Evolutionary conservation across 805 yeast genomes (phyloP).

Genomic region (Cyberlindnera veronae): DNA sequence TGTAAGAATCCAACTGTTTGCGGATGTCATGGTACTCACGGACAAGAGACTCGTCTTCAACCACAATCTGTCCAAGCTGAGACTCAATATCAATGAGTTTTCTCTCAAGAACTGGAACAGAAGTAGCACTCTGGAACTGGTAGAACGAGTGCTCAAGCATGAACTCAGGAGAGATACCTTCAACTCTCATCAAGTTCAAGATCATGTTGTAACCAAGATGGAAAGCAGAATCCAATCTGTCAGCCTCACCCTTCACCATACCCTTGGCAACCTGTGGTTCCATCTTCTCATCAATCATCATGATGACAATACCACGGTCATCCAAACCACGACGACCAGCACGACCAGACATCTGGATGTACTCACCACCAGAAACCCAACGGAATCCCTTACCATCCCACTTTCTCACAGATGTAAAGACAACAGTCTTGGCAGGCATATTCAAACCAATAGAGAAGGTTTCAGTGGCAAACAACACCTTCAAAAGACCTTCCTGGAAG

Average conservation of each 20-base stretch:
- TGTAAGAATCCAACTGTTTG: conserved; percentile 66
- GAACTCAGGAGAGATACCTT: conserved; percentile 96
- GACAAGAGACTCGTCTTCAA: conserved; percentile 73
- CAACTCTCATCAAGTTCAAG: conserved; percentile 91
- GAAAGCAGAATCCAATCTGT: conserved; percentile 94
- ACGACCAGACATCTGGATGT: conserved; percentile 99
- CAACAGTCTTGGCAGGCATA: conserved; percentile 99
- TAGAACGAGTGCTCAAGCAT: conserved; percentile 92
- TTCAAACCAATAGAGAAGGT: conserved; percentile 97
- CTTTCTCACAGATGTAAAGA: conserved; percentile 93
- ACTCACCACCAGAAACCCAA: conserved; percentile 99
- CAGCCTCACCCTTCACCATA: conserved; percentile 99
- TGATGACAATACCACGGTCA: conserved; percentile 97
- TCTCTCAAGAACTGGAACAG: conserved; percentile 81
- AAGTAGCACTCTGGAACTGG: conserved; percentile 90
- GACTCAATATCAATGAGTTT: conserved; percentile 53
- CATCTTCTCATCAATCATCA: conserved; percentile 99
- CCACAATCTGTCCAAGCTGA: conserved; percentile 44
- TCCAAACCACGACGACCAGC: conserved; percentile 99
- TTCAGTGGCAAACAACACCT: conserved; percentile 95
- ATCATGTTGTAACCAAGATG: conserved; percentile 98
- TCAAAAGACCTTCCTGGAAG: conserved; percentile 93
- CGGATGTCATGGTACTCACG: conserved; percentile 81
- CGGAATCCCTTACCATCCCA: conserved; percentile 98
- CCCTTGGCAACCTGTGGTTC: conserved; percentile 99